Percentiles rank a stretch among this genome's conserved stretches.
Evolutionary conservation across 495 filamentous ascomycete species (phyloP).

Genomic region (Talaromyces wortmannii): DNA sequence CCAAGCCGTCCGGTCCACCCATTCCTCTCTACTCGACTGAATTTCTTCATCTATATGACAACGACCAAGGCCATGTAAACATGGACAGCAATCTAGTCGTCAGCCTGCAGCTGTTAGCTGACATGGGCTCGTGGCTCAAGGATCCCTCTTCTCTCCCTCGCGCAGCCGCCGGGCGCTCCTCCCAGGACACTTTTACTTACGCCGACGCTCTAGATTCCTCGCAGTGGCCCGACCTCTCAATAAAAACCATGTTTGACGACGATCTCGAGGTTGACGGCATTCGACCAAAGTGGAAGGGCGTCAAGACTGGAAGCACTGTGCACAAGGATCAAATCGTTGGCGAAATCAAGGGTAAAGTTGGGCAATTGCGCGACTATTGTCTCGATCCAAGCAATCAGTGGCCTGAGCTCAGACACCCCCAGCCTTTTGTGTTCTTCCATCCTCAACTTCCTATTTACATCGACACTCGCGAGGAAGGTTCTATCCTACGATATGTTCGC

Average conservation of each 20-base stretch:
- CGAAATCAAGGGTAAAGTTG: slow-evolving; percentile 82
- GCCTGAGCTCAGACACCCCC: slow-evolving; percentile 67
- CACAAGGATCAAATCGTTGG: slow-evolving; percentile 65
- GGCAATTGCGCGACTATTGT: slow-evolving; percentile 70
- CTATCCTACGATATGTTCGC: slow-evolving; percentile 72
- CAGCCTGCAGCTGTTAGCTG: slow-evolving; percentile 58
- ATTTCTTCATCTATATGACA: slow-evolving; percentile 65
- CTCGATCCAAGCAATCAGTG: slow-evolving; percentile 67
- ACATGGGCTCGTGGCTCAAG: slow-evolving; percentile 66
- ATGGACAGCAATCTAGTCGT: slow-evolving; percentile 55
- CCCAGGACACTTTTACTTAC: slow-evolving; percentile 42
- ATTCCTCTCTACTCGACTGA: slow-evolving; percentile 57
- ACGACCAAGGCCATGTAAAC: slow-evolving; percentile 42
- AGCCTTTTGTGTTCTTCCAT: slow-evolving; percentile 82
- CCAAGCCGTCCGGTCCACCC: slow-evolving; percentile 29
- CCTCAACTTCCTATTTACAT: slow-evolving; percentile 80
- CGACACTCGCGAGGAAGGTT: slow-evolving; percentile 81
- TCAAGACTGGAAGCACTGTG: slow-evolving; percentile 58
- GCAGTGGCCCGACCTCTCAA: slow-evolving; percentile 38
- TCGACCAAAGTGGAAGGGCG: slow-evolving; percentile 60
- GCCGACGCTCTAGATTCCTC: slow-evolving; percentile 51
- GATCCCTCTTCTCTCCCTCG: slow-evolving; percentile 45
- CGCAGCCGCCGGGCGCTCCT: slow-evolving; percentile 31
- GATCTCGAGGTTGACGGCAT: slow-evolving; percentile 33
- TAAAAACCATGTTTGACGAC: slow-evolving; percentile 37